Evolutionary conservation across 331 rosid species (phyloP), one percentile per base, ranked within the genome.

Genomic region (Rhamnella rubrinervis): DNA sequence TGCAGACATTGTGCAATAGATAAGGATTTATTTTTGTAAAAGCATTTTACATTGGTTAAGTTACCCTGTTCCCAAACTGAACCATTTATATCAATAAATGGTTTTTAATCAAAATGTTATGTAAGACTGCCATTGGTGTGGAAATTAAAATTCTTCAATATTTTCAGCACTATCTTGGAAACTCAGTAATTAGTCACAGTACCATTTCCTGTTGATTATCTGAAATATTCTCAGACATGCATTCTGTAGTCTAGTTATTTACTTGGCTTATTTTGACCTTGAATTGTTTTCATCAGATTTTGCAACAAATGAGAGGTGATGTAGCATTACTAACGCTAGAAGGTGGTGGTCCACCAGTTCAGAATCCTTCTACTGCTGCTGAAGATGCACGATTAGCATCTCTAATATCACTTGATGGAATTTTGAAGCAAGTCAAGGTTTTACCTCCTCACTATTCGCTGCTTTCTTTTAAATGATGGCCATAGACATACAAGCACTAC

Each of bases 311-410:
- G 90, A 89, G 85, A 84, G 74, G 86, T 80, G 98, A 95, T 81
- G 75, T 70, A 55, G 93, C 97, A 62, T 84, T 95, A 65, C 72
- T 91, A 77, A 82, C 89, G 66, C 72, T 95, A 84, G 97, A 95
- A 75, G 92, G 83, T 78, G 91, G 96, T 26, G 85, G 91, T 59
- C 78, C 85, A 11, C 92, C 96, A 26, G 77, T 95, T 73, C 92
- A 82, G 58, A 91, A 92, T 79, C 96, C 96, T 73, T 89, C 97
- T 61, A 95, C 96, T 19, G 96, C 96, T 60, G 93, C 92, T 55
- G 96, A 91, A 84, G 98, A 95, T 75, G 88, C 97, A 71, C 83
- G 98, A 81, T 80, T 95, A 59, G 98, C 98, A 66, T 95, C 98
- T 78, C 95, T 95, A 67, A 91, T 95, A 75, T 86, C 98, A 70